Evolutionary conservation across 139 green algal species (phyloP).

Genomic region (Dunaliella primolecta): DNA sequence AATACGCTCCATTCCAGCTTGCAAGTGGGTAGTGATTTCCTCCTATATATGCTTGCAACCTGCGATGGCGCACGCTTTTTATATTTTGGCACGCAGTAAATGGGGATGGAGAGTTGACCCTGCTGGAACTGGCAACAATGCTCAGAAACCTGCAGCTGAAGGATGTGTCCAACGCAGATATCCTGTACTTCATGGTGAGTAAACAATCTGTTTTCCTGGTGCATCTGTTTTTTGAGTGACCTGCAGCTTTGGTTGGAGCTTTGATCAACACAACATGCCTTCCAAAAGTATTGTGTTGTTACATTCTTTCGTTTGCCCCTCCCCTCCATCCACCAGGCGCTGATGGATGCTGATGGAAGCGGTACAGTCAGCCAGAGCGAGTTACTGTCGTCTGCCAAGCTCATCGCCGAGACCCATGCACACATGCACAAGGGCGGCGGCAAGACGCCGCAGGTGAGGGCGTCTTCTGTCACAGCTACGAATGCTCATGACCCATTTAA

Average conservation of each 20-base stretch:
- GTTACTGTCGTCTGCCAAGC: slow-evolving; percentile 29
- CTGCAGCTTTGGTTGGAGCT: too few species aligned
- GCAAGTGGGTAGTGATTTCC: background rate
- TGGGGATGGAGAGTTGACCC: slow-evolving; percentile 26
- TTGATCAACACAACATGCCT: too few species aligned
- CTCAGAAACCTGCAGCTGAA: slow-evolving; percentile 23
- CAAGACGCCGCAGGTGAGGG: background rate
- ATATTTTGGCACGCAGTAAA: slow-evolving; percentile 2
- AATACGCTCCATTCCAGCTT: background rate
- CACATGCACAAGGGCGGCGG: background rate
- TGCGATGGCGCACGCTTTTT: background rate
- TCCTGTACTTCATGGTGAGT: slow-evolving; percentile 42
- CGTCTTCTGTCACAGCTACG: too few species aligned
- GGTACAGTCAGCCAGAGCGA: slow-evolving; percentile 38
- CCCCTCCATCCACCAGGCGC: slow-evolving; percentile 25
- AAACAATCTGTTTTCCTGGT: too few species aligned
- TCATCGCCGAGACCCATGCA: background rate
- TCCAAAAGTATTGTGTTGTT: too few species aligned
- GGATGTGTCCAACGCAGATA: slow-evolving; percentile 23
- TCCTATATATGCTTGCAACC: background rate
- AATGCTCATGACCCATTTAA: background rate
- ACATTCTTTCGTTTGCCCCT: too few species aligned
- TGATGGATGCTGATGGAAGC: slow-evolving; percentile 49
- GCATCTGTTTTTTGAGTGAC: too few species aligned
- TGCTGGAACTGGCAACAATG: slow-evolving; percentile 25